Conservation (phyloP, 495 filamentous ascomycete genomes). For the Penicillium lividum region DNA sequence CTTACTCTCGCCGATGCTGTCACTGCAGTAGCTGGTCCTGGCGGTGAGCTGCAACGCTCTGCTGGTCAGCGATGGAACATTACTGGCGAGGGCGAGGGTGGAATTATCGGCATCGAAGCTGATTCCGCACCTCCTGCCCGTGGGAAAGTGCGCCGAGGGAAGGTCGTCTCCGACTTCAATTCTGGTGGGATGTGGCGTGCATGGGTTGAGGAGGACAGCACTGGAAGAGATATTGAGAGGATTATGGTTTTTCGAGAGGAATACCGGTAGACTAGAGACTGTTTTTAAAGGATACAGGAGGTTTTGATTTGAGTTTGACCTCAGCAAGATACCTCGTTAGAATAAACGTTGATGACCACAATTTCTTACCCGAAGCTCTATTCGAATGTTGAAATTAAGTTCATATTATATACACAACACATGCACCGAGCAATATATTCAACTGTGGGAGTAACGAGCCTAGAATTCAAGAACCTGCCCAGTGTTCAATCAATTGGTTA, state of each 20-base stretch:
- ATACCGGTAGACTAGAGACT: conserved; percentile 19
- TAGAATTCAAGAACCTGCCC: too few species aligned
- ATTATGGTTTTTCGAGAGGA: conserved; percentile 65
- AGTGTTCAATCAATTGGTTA: too few species aligned
- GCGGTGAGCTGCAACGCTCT: conserved; percentile 73
- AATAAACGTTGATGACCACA: background rate
- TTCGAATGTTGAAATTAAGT: too few species aligned
- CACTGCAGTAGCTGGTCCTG: conserved; percentile 63
- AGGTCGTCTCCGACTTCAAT: conserved; percentile 76
- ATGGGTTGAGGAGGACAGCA: conserved; percentile 70
- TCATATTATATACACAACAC: too few species aligned
- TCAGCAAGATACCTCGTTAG: too few species aligned
- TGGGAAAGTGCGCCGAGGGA: conserved; percentile 41
- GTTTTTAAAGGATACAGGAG: background rate
- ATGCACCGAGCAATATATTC: too few species aligned
- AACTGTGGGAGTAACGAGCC: too few species aligned
- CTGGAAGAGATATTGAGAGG: conserved; percentile 54
- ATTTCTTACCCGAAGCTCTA: background rate
- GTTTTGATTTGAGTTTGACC: background rate
- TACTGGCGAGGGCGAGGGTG: conserved; percentile 80
- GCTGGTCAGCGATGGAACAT: conserved; percentile 75
- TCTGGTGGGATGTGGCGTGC: conserved; percentile 90
- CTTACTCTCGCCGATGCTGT: conserved; percentile 51
- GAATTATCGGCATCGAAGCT: conserved; percentile 83
- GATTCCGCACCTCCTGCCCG: conserved; percentile 32